A percentile compares a stretch with the other conserved stretches of the same genome.
Evolutionary conservation across 2,329 filamentous ascomycete genomes (phyloP).

Genomic region (Paraconiothyrium brasiliense): DNA sequence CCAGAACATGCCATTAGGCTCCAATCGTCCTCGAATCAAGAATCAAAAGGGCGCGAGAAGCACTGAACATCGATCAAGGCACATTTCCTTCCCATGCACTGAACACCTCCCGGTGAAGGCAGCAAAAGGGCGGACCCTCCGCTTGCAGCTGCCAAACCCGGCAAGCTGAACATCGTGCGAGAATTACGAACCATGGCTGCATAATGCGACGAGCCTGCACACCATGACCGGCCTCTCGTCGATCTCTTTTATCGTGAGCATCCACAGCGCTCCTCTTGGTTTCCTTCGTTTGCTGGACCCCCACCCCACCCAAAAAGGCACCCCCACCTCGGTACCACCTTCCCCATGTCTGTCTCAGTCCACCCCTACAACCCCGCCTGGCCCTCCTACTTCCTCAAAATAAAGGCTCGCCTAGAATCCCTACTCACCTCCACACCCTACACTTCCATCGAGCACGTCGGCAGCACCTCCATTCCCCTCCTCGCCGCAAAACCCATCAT

Average conservation of each 20-base stretch:
- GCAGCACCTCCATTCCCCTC: slow-evolving; percentile 48
- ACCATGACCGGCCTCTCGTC: no score
- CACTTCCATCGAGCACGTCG: slow-evolving; percentile 49
- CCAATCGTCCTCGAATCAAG: no score
- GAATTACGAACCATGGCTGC: background rate
- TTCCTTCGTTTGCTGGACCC: no score
- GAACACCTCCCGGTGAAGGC: background rate
- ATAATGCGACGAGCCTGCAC: no score
- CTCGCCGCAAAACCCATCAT: slow-evolving; percentile 51
- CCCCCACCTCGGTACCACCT: background rate
- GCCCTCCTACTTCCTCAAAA: slow-evolving; percentile 37
- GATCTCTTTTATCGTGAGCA: no score
- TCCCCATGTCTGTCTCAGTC: slow-evolving; percentile 33
- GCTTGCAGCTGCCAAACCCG: background rate
- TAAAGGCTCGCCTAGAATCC: slow-evolving; percentile 28
- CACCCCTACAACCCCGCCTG: slow-evolving; percentile 41
- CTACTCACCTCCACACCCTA: slow-evolving; percentile 25
- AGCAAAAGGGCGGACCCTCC: slow-evolving; percentile 3
- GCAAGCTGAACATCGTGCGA: background rate
- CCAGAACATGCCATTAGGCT: no score
- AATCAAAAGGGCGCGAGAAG: background rate
- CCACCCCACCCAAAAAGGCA: no score
- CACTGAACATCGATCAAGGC: background rate
- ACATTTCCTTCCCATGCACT: background rate
- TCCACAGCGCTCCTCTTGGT: no score